Percentiles rank a stretch among this genome's conserved stretches.
These are phyloP conservation scores for Chalaropsis ovoidea DNA, from an alignment of 2,329 filamentous ascomycete species.

Conservation along the genomic window DNA sequence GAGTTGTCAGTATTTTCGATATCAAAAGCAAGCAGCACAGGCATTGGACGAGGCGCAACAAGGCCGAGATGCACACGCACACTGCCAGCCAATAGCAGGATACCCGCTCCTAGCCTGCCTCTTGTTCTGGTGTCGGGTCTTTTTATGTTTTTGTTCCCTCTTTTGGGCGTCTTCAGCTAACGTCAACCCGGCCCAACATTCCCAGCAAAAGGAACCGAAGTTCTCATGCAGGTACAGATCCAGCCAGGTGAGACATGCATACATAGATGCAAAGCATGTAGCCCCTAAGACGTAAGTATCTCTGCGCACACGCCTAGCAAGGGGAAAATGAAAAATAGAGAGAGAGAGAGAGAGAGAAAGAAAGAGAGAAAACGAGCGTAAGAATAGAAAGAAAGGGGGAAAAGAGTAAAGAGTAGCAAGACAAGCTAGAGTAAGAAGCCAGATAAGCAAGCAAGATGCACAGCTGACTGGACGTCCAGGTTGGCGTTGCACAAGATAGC, in stretches of 20 bases:
- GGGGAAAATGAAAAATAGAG: not conserved
- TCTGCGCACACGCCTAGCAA: slow-evolving; percentile 1
- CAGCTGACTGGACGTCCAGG: not conserved
- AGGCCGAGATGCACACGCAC: not conserved
- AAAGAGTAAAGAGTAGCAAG: not conserved
- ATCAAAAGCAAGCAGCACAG: not conserved
- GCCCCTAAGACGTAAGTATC: slow-evolving; percentile 2
- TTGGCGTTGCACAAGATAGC: slow-evolving; percentile 1
- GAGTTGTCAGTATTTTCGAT: too few relatives aligned
- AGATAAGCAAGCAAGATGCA: not conserved
- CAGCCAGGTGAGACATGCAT: not conserved
- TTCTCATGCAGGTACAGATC: slow-evolving; percentile 11
- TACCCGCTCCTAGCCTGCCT: not conserved
- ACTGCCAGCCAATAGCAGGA: not conserved
- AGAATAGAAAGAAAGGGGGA: not conserved
- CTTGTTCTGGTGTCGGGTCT: not conserved
- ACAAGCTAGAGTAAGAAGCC: not conserved
- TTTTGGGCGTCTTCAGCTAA: not conserved
- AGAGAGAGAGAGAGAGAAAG: not conserved
- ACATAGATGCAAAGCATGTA: not conserved
- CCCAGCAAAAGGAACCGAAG: slow-evolving; percentile 9
- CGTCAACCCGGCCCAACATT: not conserved
- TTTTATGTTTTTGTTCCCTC: not conserved
- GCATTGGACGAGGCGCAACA: not conserved
- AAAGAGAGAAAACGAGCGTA: not conserved